Conservation (phyloP, 306 rosid species). For the Aeschynomene evenia region DNA sequence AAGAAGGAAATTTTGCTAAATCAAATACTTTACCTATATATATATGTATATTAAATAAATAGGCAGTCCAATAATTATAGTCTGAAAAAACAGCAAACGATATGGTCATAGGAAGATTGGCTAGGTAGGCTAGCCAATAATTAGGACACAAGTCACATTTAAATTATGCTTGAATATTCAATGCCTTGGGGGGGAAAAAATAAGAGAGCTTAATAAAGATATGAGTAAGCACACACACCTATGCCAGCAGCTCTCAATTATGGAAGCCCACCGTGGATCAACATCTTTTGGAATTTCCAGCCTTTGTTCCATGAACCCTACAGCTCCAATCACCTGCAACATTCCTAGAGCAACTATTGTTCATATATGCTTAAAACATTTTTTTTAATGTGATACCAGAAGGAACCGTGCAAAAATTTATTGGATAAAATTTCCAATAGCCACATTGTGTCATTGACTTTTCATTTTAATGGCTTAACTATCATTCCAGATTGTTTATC, state of each 20-base stretch:
- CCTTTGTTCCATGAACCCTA: slow-evolving; percentile 95
- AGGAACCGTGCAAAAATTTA: neutral
- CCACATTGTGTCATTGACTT: neutral
- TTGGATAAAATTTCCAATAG: neutral
- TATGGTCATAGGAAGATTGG: slow-evolving; percentile 1
- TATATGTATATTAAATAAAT: neutral
- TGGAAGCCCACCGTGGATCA: slow-evolving; percentile 82
- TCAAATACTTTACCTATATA: slow-evolving; percentile 2
- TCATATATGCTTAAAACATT: slow-evolving; percentile 38
- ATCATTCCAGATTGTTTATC: neutral
- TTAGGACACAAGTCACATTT: neutral
- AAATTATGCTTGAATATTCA: slow-evolving; percentile 18
- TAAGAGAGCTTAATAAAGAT: neutral
- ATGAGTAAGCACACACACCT: slow-evolving; percentile 52
- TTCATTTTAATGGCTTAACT: slow-evolving; percentile 11
- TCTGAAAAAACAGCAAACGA: slow-evolving; percentile 20
- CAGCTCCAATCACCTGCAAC: slow-evolving; percentile 97
- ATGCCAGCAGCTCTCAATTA: slow-evolving; percentile 95
- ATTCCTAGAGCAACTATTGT: slow-evolving; percentile 44
- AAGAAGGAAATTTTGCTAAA: neutral
- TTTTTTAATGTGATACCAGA: neutral
- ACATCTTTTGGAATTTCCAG: slow-evolving; percentile 85
- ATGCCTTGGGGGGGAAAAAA: neutral
- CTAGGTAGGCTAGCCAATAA: slow-evolving; percentile 15
- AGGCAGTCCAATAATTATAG: neutral